Evolutionary conservation across 2,329 filamentous ascomycete species (phyloP).

Genomic region (Xylariaceae sp.): DNA sequence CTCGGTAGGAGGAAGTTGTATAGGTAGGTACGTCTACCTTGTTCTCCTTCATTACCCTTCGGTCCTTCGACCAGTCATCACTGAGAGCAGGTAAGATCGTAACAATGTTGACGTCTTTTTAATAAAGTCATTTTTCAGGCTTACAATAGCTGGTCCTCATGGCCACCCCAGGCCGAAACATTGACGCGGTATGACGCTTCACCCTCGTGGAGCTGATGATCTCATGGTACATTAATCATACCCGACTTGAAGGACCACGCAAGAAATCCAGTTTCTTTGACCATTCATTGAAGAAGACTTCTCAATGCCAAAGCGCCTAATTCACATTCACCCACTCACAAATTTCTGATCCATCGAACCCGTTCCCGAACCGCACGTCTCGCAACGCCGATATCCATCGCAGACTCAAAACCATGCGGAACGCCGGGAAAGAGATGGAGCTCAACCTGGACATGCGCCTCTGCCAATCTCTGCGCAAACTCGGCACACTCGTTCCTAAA

Average conservation of each 20-base stretch:
- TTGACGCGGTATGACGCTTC: too few species aligned
- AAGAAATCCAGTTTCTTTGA: not conserved
- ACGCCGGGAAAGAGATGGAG: slow-evolving; percentile 11
- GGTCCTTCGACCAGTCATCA: too few species aligned
- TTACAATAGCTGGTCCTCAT: too few species aligned
- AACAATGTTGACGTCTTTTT: too few species aligned
- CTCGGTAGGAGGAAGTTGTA: too few species aligned
- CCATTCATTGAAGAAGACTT: too few species aligned
- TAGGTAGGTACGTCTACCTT: too few species aligned
- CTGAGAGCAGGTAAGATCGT: too few species aligned
- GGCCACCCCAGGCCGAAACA: too few species aligned
- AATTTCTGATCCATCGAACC: slow-evolving; percentile 22
- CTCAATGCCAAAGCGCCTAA: not conserved
- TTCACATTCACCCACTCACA: slow-evolving; percentile 3
- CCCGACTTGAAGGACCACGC: not conserved
- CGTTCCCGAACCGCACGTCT: slow-evolving; percentile 28
- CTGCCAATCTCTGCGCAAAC: slow-evolving; percentile 3
- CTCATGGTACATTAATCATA: not conserved
- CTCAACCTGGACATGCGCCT: slow-evolving; percentile 14
- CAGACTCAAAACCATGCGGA: slow-evolving; percentile 35
- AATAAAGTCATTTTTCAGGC: too few species aligned
- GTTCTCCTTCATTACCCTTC: too few species aligned
- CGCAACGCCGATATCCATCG: slow-evolving; percentile 9
- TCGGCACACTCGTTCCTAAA: slow-evolving; percentile 9
- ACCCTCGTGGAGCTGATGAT: too few species aligned